These are phyloP conservation scores for Glonium stellatum DNA, from an alignment of 495 filamentous ascomycete species.

Conservation along the genomic window DNA sequence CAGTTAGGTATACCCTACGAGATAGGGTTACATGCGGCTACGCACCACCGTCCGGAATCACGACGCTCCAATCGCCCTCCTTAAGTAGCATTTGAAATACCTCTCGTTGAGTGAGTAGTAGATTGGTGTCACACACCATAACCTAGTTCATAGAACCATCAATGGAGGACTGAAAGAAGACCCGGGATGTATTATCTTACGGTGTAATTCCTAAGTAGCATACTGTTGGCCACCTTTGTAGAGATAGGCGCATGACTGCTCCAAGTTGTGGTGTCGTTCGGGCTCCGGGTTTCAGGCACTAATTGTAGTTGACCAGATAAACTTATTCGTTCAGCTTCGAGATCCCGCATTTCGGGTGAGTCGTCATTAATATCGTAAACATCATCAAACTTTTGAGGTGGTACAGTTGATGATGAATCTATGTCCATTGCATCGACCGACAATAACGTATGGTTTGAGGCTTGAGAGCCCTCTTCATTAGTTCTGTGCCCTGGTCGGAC, in stretches of 20 bases:
- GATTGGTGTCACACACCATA: constrained; percentile 16
- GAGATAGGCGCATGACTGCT: background rate
- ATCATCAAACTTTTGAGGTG: background rate
- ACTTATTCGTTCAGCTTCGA: constrained; percentile 3
- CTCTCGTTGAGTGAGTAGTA: constrained; percentile 12
- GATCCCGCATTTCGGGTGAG: constrained; percentile 10
- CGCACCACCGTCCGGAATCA: constrained; percentile 13
- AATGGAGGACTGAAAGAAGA: background rate
- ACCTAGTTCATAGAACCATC: background rate
- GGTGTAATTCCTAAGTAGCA: constrained; percentile 2
- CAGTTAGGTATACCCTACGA: background rate
- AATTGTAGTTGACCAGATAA: background rate
- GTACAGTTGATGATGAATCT: background rate
- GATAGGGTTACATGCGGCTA: background rate
- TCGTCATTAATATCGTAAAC: constrained; percentile 3
- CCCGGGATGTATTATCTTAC: background rate
- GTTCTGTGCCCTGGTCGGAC: background rate
- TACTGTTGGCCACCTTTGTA: background rate
- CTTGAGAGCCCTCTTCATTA: background rate
- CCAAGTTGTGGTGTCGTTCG: background rate
- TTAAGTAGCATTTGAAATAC: constrained; percentile 9
- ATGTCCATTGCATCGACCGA: constrained; percentile 8
- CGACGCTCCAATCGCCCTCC: constrained; percentile 6
- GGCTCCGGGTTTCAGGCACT: background rate
- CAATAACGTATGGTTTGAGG: constrained; percentile 2